Evolutionary conservation across 371 early-diverging fungal species (phyloP), one percentile per base, ranked within the genome.

Genomic region (Catenaria anguillulae): DNA sequence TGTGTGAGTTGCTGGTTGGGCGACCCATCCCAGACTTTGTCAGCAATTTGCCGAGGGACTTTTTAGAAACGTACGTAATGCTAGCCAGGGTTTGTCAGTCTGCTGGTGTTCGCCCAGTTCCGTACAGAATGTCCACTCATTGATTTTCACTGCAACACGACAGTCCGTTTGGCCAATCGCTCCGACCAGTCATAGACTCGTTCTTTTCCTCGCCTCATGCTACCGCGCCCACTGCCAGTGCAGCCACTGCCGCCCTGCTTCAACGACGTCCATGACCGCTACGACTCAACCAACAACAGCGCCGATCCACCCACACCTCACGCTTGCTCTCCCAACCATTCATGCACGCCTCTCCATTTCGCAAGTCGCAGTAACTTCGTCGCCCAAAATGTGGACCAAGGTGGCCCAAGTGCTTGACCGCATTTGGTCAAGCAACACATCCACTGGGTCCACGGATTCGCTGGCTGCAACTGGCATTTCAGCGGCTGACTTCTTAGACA

Each of bases 1-100:
- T 90, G 0, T 87, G 88, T 65, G 79, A 84, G 56, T 88, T 93
- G 65, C 76, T 93, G 42, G 84, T 84, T 0, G 91, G 89, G 4
- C 73, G 76, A 62, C 60, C 65, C 21, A 90, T 93, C 61, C 94
- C 94, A 4, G 55, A 61, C 5, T 78, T 85, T 56, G 92, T 92
- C 54, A 83, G 80, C 62, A 73, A 65, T 60, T 70, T 89, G 46
- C 90, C 91, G 2, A 56, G 63, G 2, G 83, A 86, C 37, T 82
- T 88, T 58, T 52, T 88, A 37, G 69, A 73, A 56, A 88, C 87
- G 80, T 79, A 73, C 70, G 75, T 63, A 4, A 37, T 13, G 4
- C 37, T 37, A 13, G 8, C 13, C 13, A 13, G 13, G 8, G 37
- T 8, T 37, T 37, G 8, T 4, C 17, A n/a, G 33, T 29, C 33